Base-by-base conservation (phyloP, 2,329 filamentous ascomycete species). In the Gremmenia infestans region DNA sequence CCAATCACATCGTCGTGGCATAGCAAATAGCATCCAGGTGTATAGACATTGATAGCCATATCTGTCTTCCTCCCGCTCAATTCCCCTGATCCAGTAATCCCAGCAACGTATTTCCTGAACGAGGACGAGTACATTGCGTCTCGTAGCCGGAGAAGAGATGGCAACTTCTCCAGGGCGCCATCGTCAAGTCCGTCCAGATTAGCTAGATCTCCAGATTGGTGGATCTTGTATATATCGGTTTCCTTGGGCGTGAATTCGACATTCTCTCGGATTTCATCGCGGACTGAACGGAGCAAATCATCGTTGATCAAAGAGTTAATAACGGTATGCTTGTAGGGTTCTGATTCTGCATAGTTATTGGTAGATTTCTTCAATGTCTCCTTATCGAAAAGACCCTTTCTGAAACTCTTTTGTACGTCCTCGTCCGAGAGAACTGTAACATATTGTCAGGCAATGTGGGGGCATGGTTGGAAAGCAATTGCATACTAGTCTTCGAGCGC, bases 1-100 rank as follows among this genome's bases (percentile, higher is more conserved):
- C 94, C 94, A 72, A 99, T 99, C 59, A 99, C 94, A 74, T 99
- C 94, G 78, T 99, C 94, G 69, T 99, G 94, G 74, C 94, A 97
- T 32, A 99, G 80, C 25, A 99, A 80, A 72, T 95, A 96, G 70
- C 93, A 97, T 42, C 94, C 93, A 5, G 94, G 93, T 0, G 91
- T 97, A 73, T 99, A 99, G 50, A 99, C 86, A 70, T 99, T 99
- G 78, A 99, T 96, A 57, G 94, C 94, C 91, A 99, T 96, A 73
- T 99, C 94, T 17, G 94, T 97, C 79, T 97, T 99, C 72, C 83
- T 83, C 2, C 92, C 94, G 67, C 91, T 96, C 68, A 99, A 74
- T 56, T 90, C 86, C 0, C 94, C 94, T 55, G 91, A 91, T 57
- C 85, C 85, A 14, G 93, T 96, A 68, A 99, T 89, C 53, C 83